Conservation (phyloP, 2,329 filamentous ascomycete genomes). For the Aspergillus novoparasiticus region DNA sequence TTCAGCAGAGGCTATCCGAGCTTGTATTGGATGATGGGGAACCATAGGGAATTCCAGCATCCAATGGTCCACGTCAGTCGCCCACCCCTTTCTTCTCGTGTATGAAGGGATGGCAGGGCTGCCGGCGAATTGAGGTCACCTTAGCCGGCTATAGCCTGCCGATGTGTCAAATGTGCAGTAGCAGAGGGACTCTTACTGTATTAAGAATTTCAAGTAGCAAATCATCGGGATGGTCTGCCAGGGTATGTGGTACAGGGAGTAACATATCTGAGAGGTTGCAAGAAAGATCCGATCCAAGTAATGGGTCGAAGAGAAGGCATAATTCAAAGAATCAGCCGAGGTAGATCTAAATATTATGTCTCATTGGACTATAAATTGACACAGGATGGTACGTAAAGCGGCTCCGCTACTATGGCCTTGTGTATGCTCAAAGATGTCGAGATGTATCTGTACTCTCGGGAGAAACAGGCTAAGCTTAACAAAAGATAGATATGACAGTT, state of each 20-base stretch:
- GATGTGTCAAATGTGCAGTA: background rate
- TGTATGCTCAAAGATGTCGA: no score
- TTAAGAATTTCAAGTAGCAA: background rate
- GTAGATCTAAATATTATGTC: no score
- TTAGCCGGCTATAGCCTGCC: background rate
- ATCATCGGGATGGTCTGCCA: background rate
- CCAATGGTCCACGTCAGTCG: background rate
- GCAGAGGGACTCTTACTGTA: background rate
- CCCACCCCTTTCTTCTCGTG: background rate
- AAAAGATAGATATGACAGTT: background rate
- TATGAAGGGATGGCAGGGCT: background rate
- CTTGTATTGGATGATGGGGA: background rate
- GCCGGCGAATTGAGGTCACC: background rate
- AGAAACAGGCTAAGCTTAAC: no score
- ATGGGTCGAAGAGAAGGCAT: no score
- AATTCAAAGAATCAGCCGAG: no score
- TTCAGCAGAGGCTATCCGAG: background rate
- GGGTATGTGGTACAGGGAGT: background rate
- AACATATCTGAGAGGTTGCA: background rate
- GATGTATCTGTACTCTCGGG: no score
- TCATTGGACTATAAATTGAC: no score
- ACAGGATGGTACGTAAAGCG: no score
- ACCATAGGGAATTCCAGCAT: background rate
- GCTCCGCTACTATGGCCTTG: no score
- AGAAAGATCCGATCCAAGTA: no score